Percentiles rank a stretch among this genome's conserved stretches.
These are phyloP conservation scores for Jaenimonas drosophilae DNA, from an alignment of 208 protist species.

Conservation along the genomic window DNA sequence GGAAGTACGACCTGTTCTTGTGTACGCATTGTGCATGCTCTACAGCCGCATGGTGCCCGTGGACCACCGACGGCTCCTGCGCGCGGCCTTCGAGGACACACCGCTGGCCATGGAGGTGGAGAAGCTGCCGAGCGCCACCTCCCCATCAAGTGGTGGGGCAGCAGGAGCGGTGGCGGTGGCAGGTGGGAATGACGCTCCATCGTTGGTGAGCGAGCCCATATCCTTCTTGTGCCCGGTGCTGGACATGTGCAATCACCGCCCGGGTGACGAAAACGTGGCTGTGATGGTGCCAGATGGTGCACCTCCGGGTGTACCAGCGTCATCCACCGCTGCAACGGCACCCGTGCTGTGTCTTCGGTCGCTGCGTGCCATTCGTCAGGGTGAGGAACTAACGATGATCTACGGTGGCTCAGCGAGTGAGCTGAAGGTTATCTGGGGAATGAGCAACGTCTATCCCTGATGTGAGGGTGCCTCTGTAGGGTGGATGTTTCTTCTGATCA, in stretches of 20 bases:
- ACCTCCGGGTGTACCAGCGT: constrained; percentile 12
- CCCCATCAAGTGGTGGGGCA: background rate
- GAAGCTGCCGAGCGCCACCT: background rate
- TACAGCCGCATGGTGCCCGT: constrained; percentile 80
- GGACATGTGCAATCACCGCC: constrained; percentile 83
- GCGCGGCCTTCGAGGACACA: constrained; percentile 45
- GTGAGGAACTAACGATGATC: constrained; percentile 75
- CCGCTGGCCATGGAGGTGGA: constrained; percentile 14
- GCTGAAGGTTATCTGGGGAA: constrained; percentile 71
- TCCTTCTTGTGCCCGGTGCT: constrained; percentile 74
- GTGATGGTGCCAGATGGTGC: constrained; percentile 49
- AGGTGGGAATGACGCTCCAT: background rate
- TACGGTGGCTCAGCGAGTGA: constrained; percentile 52
- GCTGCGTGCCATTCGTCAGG: constrained; percentile 49
- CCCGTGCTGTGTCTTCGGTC: constrained; percentile 62
- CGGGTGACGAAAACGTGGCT: constrained; percentile 70
- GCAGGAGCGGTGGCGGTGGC: background rate
- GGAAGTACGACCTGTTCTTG: constrained; percentile 45
- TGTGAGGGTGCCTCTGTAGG: background rate
- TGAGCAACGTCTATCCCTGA: constrained; percentile 40
- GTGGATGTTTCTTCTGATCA: too few relatives aligned
- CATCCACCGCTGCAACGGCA: constrained; percentile 12
- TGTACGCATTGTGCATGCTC: constrained; percentile 65
- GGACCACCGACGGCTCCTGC: constrained; percentile 42
- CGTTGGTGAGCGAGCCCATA: constrained; percentile 52